These are phyloP conservation scores for Flaveria robusta DNA, from an alignment of 129 eudicot species.

Conservation along the genomic window DNA sequence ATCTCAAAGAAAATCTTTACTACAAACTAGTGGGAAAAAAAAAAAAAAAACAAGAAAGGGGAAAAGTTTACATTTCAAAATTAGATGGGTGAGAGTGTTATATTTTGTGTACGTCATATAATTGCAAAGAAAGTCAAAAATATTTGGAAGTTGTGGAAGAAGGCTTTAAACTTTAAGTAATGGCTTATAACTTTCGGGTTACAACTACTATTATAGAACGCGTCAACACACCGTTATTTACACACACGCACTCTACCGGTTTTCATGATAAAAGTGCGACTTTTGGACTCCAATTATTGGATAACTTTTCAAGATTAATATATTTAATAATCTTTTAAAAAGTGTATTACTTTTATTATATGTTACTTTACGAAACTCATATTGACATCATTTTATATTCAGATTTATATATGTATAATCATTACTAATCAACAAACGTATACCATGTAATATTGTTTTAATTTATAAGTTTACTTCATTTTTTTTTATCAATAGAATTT, in stretches of 20 bases:
- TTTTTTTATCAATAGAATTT: too few species aligned
- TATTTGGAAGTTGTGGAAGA: constrained; percentile 12
- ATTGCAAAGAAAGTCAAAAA: constrained; percentile 34
- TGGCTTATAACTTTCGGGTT: constrained; percentile 33
- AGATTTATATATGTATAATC: background rate
- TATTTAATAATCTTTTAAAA: background rate
- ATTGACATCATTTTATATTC: background rate
- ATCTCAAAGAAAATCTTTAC: background rate
- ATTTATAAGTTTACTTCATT: too few species aligned
- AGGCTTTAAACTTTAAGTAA: constrained; percentile 1
- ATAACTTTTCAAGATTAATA: constrained; percentile 19
- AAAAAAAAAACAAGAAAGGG: constrained; percentile 7
- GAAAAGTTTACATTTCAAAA: background rate
- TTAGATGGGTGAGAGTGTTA: background rate
- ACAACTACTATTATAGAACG: constrained; percentile 23
- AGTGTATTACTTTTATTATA: background rate
- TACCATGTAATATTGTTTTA: too few species aligned
- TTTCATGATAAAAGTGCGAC: constrained; percentile 19
- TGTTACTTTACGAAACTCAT: background rate
- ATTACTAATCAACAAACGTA: too few species aligned
- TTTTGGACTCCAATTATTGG: constrained; percentile 31
- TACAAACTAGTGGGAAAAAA: background rate
- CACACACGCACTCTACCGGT: constrained; percentile 39
- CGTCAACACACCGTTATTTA: constrained; percentile 31
- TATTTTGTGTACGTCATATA: constrained; percentile 21